Percentiles rank a stretch among this genome's conserved stretches.
Evolutionary conservation across 805 yeast genomes (phyloP).

Genomic region (Saccharomycopsis fermentans): DNA sequence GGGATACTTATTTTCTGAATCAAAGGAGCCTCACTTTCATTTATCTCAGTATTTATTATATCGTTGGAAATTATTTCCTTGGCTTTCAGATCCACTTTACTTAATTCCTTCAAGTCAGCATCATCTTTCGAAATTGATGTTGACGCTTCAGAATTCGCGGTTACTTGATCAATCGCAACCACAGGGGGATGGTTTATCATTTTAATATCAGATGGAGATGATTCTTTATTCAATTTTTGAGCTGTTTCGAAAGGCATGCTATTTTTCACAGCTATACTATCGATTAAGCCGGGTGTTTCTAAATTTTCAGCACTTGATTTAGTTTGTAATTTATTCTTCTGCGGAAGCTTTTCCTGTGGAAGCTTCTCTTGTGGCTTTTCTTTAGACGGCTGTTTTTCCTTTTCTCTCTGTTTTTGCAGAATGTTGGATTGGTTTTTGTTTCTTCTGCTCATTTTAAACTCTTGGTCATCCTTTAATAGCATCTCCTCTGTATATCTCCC

Average conservation of each 20-base stretch:
- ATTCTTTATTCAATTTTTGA: neutral
- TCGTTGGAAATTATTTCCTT: neutral
- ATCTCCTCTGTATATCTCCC: constrained; percentile 15
- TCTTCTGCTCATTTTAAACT: constrained; percentile 6
- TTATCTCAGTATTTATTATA: neutral
- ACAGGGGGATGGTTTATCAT: neutral
- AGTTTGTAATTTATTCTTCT: neutral
- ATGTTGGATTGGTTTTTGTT: neutral
- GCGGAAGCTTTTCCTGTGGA: neutral
- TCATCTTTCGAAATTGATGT: neutral
- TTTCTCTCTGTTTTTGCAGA: neutral
- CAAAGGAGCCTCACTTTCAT: too few species aligned
- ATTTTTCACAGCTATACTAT: neutral
- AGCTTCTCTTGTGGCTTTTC: neutral
- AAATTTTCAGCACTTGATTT: neutral
- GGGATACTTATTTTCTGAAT: too few species aligned
- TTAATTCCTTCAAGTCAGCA: neutral
- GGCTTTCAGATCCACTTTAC: neutral
- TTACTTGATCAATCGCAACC: neutral
- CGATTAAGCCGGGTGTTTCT: neutral
- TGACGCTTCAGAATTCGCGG: neutral
- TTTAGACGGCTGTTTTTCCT: neutral
- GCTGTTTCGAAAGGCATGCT: neutral
- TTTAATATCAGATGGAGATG: neutral
- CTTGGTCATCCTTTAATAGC: constrained; percentile 14